Evolutionary conservation across 805 yeast genomes (phyloP).

Genomic region (Starmera amethionina): DNA sequence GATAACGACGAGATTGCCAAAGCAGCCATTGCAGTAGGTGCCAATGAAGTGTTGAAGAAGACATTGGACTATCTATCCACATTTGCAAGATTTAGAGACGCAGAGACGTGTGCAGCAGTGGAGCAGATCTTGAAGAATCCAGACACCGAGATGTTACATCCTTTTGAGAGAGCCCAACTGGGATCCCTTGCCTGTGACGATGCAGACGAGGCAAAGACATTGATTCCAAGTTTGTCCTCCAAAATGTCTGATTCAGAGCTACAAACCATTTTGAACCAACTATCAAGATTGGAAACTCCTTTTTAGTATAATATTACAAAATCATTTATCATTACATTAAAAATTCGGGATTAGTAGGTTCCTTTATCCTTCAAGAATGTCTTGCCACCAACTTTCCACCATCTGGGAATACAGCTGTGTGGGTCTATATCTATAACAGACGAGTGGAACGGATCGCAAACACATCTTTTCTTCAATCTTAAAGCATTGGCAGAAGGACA

Average conservation of each 20-base stretch:
- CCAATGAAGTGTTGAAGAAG: slow-evolving; percentile 83
- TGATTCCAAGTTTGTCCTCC: slow-evolving; percentile 76
- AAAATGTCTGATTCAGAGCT: slow-evolving; percentile 83
- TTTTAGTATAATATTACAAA: not conserved
- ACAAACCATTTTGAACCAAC: slow-evolving; percentile 79
- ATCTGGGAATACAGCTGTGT: slow-evolving; percentile 57
- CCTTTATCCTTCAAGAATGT: slow-evolving; percentile 35
- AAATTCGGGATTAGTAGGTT: slow-evolving; percentile 6
- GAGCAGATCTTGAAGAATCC: slow-evolving; percentile 71
- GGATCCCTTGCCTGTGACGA: slow-evolving; percentile 92
- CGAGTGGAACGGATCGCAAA: slow-evolving; percentile 42
- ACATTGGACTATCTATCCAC: slow-evolving; percentile 78
- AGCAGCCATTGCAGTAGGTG: slow-evolving; percentile 56
- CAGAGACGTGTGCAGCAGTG: slow-evolving; percentile 88
- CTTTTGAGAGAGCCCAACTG: slow-evolving; percentile 86
- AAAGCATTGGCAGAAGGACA: slow-evolving; percentile 46
- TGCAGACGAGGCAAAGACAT: slow-evolving; percentile 91
- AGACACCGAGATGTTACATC: slow-evolving; percentile 75
- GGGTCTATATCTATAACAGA: slow-evolving; percentile 29
- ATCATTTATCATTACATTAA: not conserved
- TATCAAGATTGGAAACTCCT: slow-evolving; percentile 53
- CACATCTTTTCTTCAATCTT: slow-evolving; percentile 48
- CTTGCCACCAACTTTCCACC: slow-evolving; percentile 75
- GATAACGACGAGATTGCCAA: slow-evolving; percentile 24
- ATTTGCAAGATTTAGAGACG: slow-evolving; percentile 86